phyloP scores from a whole-genome alignment of 768 basidiomycete species.

The Mycena amicta region DNA sequence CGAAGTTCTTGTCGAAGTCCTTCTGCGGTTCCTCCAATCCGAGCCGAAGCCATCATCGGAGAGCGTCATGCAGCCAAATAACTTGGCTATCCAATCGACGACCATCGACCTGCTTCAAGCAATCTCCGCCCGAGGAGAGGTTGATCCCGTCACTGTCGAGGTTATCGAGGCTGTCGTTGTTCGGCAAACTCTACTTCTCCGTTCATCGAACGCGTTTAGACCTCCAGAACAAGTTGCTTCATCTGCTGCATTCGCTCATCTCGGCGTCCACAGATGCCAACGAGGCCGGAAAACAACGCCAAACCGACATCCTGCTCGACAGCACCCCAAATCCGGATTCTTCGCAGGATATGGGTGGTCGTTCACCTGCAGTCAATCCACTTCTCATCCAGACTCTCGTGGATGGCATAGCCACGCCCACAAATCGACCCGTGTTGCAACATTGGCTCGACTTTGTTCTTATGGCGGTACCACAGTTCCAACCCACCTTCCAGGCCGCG shows the following conservation, averaged over 20 bases:
- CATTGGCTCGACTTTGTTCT: constrained; percentile 97
- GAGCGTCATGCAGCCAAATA: constrained; percentile 60
- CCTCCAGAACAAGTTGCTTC: constrained; percentile 90
- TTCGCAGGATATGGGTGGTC: constrained; percentile 29
- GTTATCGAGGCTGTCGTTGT: constrained; percentile 72
- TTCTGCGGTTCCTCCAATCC: constrained; percentile 79
- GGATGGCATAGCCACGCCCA: constrained; percentile 70
- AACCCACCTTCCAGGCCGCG: constrained; percentile 64
- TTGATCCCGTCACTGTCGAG: constrained; percentile 61
- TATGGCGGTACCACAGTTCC: constrained; percentile 87
- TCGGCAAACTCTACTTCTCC: constrained; percentile 71
- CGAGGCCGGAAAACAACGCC: constrained; percentile 33
- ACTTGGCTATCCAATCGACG: constrained; percentile 68
- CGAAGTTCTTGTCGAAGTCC: constrained; percentile 71
- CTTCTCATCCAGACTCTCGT: constrained; percentile 77
- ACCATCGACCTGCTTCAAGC: constrained; percentile 83
- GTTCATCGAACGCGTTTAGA: constrained; percentile 74
- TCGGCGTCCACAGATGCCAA: constrained; percentile 56
- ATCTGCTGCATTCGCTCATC: constrained; percentile 85
- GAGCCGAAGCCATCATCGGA: constrained; percentile 61
- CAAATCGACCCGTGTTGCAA: constrained; percentile 82
- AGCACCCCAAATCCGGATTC: constrained; percentile 35
- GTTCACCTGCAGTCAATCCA: constrained; percentile 60
- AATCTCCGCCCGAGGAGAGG: constrained; percentile 79
- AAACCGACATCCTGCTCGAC: constrained; percentile 36